phyloP scores from a whole-genome alignment of 2,329 filamentous ascomycete species.

The Ophiostoma tasmaniense region DNA sequence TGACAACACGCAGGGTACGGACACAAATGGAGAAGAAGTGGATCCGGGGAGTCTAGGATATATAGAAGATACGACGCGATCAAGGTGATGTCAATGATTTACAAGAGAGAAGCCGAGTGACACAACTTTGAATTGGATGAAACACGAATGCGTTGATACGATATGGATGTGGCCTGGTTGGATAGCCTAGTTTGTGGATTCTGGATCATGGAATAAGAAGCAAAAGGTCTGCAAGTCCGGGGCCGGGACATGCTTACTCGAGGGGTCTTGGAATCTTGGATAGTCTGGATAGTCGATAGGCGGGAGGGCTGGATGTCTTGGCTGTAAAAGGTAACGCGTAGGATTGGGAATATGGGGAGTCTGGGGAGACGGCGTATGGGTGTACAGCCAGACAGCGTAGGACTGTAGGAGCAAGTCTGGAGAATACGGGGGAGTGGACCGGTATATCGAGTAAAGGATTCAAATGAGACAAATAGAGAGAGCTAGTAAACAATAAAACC shows the following conservation, averaged over 20 bases:
- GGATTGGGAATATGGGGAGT: neutral
- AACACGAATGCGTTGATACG: neutral
- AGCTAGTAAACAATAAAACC: neutral
- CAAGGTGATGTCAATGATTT: too few relatives aligned
- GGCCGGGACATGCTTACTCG: neutral
- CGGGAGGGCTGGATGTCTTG: neutral
- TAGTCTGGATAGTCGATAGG: too few relatives aligned
- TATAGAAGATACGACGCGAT: too few relatives aligned
- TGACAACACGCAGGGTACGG: too few relatives aligned
- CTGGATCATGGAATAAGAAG: neutral
- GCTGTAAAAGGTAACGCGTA: neutral
- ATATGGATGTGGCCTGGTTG: neutral
- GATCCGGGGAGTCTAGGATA: neutral
- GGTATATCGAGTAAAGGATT: too few relatives aligned
- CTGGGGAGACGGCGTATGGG: neutral
- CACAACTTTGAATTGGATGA: too few relatives aligned
- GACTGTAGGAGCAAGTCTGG: neutral
- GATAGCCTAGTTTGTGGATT: neutral
- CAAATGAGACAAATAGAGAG: too few relatives aligned
- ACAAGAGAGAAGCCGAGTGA: too few relatives aligned
- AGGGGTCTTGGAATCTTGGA: neutral
- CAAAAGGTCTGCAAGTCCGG: neutral
- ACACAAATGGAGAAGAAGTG: neutral
- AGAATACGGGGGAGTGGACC: neutral
- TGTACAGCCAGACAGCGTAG: too few relatives aligned